These are phyloP conservation scores for Sporisorium scitamineum DNA, from an alignment of 1,284 basidiomycete species.

Conservation along the genomic window DNA sequence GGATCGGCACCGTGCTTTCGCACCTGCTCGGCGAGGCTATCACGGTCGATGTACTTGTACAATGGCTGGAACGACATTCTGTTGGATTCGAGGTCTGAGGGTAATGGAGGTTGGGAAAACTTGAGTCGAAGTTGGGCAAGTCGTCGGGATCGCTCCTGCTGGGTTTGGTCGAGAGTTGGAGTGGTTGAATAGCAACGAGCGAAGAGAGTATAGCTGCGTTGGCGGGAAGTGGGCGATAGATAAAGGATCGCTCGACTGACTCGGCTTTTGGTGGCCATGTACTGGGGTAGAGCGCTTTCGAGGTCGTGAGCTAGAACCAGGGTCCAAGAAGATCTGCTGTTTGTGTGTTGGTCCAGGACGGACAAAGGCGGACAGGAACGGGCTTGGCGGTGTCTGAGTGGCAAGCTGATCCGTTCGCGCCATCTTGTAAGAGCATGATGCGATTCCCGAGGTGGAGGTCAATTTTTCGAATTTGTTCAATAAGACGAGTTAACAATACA, in stretches of 20 bases:
- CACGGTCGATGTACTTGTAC: constrained; percentile 60
- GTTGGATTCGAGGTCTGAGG: background rate
- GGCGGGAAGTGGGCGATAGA: background rate
- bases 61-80: constrained; percentile 56
- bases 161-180: background rate
- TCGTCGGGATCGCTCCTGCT: constrained; percentile 10
- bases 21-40: constrained; percentile 48
- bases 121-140: constrained; percentile 31
- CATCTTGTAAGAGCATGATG: constrained; percentile 1
- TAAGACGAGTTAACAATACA: too few relatives aligned
- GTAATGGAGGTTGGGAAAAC: constrained; percentile 18
- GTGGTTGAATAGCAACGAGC: background rate
- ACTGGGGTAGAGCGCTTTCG: background rate
- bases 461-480: background rate
- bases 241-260: background rate
- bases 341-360: background rate
- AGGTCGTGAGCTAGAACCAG: background rate
- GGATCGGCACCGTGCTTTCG: constrained; percentile 31
- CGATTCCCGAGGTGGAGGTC: constrained; percentile 18
- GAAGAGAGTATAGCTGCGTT: too few relatives aligned
- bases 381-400: too few relatives aligned
- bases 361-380: background rate
- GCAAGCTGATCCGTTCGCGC: constrained; percentile 16
- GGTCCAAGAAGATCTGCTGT: background rate
- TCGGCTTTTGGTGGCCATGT: background rate